A percentile compares a stretch with the other conserved stretches of the same genome.
phyloP scores from a whole-genome alignment of 192 early-diverging fungal species.

The Podila verticillata region DNA sequence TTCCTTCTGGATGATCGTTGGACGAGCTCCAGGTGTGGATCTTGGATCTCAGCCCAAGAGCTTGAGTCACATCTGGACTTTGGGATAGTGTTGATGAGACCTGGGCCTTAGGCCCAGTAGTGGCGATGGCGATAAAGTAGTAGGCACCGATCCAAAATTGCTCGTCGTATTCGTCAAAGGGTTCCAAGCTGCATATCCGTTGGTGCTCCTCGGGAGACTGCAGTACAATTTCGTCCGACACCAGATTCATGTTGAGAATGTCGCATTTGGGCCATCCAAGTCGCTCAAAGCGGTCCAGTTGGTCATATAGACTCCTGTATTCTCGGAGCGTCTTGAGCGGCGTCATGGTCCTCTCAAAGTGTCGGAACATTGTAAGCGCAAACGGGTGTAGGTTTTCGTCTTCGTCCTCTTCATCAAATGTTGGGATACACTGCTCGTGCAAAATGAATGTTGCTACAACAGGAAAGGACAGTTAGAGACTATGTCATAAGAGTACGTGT shows the following conservation, averaged over 20 bases:
- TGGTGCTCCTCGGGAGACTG: constrained; percentile 29
- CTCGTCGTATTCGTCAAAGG: constrained; percentile 49
- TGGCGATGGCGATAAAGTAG: constrained; percentile 41
- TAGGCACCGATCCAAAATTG: constrained; percentile 43
- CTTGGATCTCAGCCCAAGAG: constrained; percentile 11
- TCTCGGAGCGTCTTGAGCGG: constrained; percentile 36
- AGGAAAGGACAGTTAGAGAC: background rate
- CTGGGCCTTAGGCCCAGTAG: constrained; percentile 1
- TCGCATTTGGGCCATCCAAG: constrained; percentile 39
- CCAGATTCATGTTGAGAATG: constrained; percentile 40
- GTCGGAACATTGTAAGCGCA: constrained; percentile 36
- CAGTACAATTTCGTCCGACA: constrained; percentile 19
- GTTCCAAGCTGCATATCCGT: constrained; percentile 19
- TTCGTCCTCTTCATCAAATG: constrained; percentile 20
- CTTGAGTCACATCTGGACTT: constrained; percentile 29
- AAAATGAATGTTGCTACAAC: constrained; percentile 38
- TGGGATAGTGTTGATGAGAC: background rate
- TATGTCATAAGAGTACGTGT: too few species aligned
- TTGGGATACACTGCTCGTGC: constrained; percentile 47
- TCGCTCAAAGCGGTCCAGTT: constrained; percentile 21
- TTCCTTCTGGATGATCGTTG: constrained; percentile 9
- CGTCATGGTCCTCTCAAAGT: constrained; percentile 45
- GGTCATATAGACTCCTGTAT: constrained; percentile 32
- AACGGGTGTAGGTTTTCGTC: constrained; percentile 37
- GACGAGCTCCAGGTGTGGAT: constrained; percentile 7